phyloP scores from a whole-genome alignment of 2,329 filamentous ascomycete species.

The Fusarium haematococcum region DNA sequence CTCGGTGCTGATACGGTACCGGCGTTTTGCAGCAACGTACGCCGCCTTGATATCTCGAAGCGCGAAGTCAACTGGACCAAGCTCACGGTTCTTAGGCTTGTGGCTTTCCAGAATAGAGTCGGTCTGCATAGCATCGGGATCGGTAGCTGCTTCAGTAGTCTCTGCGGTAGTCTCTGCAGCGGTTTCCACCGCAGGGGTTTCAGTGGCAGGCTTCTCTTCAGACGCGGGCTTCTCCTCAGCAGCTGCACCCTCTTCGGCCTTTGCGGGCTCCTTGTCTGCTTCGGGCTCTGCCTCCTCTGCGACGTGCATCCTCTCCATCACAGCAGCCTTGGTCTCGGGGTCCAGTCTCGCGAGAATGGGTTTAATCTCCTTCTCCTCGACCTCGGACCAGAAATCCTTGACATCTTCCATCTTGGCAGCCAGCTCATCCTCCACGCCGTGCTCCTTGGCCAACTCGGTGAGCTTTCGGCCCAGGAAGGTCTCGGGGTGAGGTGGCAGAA shows the following conservation, averaged over 20 bases:
- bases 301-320: constrained; percentile 71
- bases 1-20: constrained; percentile 80
- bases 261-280: constrained; percentile 37
- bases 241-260: constrained; percentile 18
- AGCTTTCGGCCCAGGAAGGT: constrained; percentile 87
- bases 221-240: constrained; percentile 40
- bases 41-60: constrained; percentile 82
- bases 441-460: constrained; percentile 80
- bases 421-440: constrained; percentile 77
- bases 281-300: constrained; percentile 46
- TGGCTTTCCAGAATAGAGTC: constrained; percentile 44
- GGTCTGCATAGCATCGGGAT: constrained; percentile 37
- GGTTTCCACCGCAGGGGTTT: constrained; percentile 28
- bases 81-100: constrained; percentile 56
- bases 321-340: constrained; percentile 70
- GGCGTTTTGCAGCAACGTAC: constrained; percentile 84
- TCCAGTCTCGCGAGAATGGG: constrained; percentile 73
- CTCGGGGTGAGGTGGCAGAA: constrained; percentile 90
- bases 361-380: constrained; percentile 84
- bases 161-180: constrained; percentile 31
- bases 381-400: constrained; percentile 81
- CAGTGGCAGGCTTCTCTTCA: constrained; percentile 40
- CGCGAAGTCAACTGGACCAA: constrained; percentile 69
- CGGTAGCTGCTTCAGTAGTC: constrained; percentile 33
- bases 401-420: constrained; percentile 80